Evolutionary conservation across 768 basidiomycete genomes (phyloP).

Genomic region (Psilocybe sp.): DNA sequence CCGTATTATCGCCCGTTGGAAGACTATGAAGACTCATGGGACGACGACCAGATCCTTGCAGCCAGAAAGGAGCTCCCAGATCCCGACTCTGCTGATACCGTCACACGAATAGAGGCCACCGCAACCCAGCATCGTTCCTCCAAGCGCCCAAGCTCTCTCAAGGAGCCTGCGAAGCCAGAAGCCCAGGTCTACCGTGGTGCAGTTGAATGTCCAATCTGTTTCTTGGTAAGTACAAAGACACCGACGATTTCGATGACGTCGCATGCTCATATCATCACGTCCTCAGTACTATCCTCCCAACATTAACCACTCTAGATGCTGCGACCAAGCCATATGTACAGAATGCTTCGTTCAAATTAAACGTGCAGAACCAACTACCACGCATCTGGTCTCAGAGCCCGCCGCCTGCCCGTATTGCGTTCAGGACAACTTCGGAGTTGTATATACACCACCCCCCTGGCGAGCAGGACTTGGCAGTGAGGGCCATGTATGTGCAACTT

Average conservation of each 20-base stretch:
- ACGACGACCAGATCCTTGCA: conserved; percentile 81
- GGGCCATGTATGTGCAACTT: conserved; percentile 49
- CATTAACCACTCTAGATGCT: conserved; percentile 96
- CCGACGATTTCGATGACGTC: conserved; percentile 6
- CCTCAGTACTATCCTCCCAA: conserved; percentile 93
- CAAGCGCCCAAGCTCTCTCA: conserved; percentile 56
- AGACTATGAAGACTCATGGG: conserved; percentile 88
- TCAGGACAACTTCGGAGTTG: conserved; percentile 93
- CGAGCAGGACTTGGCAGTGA: conserved; percentile 77
- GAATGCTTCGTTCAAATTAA: conserved; percentile 99
- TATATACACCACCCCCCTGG: conserved; percentile 83
- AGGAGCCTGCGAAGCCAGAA: conserved; percentile 72
- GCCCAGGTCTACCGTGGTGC: conserved; percentile 82
- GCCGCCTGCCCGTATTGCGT: conserved; percentile 98
- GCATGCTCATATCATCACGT: conserved; percentile 27
- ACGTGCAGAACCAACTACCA: conserved; percentile 90
- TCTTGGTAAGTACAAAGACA: conserved; percentile 64
- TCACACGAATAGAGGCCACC: conserved; percentile 43
- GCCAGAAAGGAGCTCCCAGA: conserved; percentile 70
- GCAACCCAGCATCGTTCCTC: conserved; percentile 30
- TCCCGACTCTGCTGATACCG: conserved; percentile 43
- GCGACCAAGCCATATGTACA: conserved; percentile 97
- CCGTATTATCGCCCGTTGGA: conserved; percentile 97
- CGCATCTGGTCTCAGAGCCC: conserved; percentile 93
- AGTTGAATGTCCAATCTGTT: conserved; percentile 96